A percentile compares a stretch with the other conserved stretches of the same genome.
These are phyloP conservation scores for Fusarium sp. DNA, from an alignment of 2,329 filamentous ascomycete genomes.

Conservation along the genomic window DNA sequence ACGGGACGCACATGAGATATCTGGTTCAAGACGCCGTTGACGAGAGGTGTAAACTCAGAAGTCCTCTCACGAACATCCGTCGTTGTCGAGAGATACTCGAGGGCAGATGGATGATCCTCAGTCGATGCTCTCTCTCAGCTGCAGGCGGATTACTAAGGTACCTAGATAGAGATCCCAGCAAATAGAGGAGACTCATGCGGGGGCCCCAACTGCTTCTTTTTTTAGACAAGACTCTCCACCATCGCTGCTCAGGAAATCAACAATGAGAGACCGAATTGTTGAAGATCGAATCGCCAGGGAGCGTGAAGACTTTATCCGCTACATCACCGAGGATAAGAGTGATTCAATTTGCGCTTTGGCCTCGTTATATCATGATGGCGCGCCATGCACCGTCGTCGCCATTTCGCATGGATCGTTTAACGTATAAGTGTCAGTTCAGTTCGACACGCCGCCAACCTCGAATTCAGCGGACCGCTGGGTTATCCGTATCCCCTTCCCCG, in stretches of 20 bases:
- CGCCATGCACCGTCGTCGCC: neutral
- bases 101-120: no score
- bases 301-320: neutral
- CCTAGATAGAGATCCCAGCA: no score
- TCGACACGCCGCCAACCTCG: neutral
- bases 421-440: neutral
- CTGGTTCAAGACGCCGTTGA: no score
- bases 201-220: no score
- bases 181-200: no score
- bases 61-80: no score
- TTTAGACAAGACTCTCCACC: no score
- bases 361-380: neutral
- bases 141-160: no score
- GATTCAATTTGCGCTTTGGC: neutral
- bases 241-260: neutral
- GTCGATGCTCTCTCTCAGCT: no score
- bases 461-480: neutral
- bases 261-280: neutral
- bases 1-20: no score
- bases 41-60: no score
- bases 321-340: neutral
- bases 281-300: neutral
- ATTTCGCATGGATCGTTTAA: neutral
- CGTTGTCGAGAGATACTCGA: no score
- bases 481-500: neutral